Evolutionary conservation across 176 grass and related monocot species (phyloP).

Genomic region (barley (Hordeum vulgare)): MorexV3_pseudomolecules_assembly NC_058519.1:490923049-490923548

Average conservation of each 20-base stretch:
- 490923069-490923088: slow-evolving; percentile 12
- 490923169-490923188: neutral
- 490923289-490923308: neutral
- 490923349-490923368: slow-evolving; percentile 6
- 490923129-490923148: neutral
- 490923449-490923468: slow-evolving; percentile 71
- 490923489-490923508: slow-evolving; percentile 75
- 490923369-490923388: neutral
- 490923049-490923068: slow-evolving; percentile 9
- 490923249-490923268: neutral
- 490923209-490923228: neutral
- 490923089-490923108: neutral
- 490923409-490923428: slow-evolving; percentile 15
- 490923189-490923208: neutral
- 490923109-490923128: neutral
- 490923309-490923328: neutral
- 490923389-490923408: neutral
- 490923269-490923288: neutral
- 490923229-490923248: neutral
- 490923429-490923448: slow-evolving; percentile 25
- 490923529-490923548: slow-evolving; percentile 70
- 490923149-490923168: neutral
- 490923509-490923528: slow-evolving; percentile 86
- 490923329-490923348: neutral
- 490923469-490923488: slow-evolving; percentile 92